These are phyloP conservation scores for Mrakia blollopis DNA, from an alignment of 768 basidiomycete genomes.

Conservation along the genomic window DNA sequence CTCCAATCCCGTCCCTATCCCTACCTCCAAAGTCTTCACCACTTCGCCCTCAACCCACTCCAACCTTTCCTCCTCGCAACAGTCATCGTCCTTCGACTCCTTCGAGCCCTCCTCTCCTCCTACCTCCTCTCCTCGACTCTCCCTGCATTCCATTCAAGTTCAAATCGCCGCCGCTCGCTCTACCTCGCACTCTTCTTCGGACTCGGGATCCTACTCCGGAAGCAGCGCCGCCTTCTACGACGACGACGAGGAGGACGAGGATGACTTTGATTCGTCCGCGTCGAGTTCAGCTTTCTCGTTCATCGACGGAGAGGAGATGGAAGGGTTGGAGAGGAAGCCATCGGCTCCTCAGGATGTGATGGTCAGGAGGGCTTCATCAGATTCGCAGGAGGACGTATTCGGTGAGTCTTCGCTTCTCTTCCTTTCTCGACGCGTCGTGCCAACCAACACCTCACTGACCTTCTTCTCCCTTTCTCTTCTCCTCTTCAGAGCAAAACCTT, in stretches of 20 bases:
- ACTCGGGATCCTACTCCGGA: neutral
- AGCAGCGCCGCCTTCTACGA: neutral
- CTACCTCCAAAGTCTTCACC: neutral
- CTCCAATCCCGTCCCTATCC: neutral
- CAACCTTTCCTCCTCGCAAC: neutral
- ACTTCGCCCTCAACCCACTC: neutral
- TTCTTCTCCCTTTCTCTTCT: neutral
- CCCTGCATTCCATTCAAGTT: neutral
- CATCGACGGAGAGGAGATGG: slow-evolving; percentile 13
- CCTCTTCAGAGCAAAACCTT: neutral
- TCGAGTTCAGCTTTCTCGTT: slow-evolving; percentile 1
- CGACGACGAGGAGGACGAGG: slow-evolving; percentile 1
- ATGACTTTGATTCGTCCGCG: neutral
- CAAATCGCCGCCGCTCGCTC: slow-evolving; percentile 4
- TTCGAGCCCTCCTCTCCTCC: slow-evolving; percentile 10
- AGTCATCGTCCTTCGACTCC: neutral
- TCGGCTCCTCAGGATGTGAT: neutral
- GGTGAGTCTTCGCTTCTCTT: slow-evolving; percentile 2
- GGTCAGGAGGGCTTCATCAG: neutral
- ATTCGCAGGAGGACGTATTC: neutral
- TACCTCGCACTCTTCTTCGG: neutral
- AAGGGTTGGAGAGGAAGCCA: neutral
- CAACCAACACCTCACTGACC: neutral
- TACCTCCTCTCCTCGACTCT: neutral
- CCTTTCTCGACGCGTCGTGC: no score